These are phyloP conservation scores for Cordyceps cicadae DNA, from an alignment of 2,329 filamentous ascomycete species.

Conservation along the genomic window DNA sequence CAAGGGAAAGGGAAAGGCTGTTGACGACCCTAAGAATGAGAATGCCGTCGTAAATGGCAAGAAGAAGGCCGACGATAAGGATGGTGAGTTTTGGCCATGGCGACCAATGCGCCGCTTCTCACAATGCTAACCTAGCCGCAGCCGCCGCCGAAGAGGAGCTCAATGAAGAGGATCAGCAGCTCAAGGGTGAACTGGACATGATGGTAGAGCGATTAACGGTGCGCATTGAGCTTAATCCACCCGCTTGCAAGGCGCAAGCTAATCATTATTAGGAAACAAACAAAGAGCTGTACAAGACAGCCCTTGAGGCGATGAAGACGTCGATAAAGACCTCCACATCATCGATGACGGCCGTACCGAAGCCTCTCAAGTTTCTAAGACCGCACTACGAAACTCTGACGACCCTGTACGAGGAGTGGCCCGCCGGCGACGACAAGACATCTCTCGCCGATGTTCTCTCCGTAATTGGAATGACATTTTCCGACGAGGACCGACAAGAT, in stretches of 20 bases:
- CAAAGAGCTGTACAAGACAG: conserved; percentile 78
- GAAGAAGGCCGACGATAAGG: conserved; percentile 62
- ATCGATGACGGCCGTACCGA: conserved; percentile 98
- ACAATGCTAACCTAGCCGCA: conserved; percentile 18
- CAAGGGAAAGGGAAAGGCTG: conserved; percentile 94
- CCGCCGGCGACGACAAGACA: conserved; percentile 74
- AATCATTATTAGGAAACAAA: conserved; percentile 62
- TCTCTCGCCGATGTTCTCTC: conserved; percentile 91
- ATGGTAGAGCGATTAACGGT: conserved; percentile 91
- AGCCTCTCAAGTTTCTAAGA: conserved; percentile 94
- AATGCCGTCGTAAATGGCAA: conserved; percentile 64
- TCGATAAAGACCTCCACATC: conserved; percentile 99
- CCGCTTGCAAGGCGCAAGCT: neutral
- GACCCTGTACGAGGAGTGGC: conserved; percentile 85
- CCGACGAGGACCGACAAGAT: conserved; percentile 90
- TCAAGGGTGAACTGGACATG: conserved; percentile 97
- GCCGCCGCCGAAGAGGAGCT: conserved; percentile 65
- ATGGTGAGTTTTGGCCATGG: conserved; percentile 30
- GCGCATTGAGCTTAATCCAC: conserved; percentile 20
- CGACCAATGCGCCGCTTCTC: conserved; percentile 5
- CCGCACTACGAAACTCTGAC: conserved; percentile 90
- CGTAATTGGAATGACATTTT: conserved; percentile 97
- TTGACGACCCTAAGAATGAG: conserved; percentile 61
- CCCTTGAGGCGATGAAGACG: conserved; percentile 92
- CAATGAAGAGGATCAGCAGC: conserved; percentile 94